Evolutionary conservation across 2,329 filamentous ascomycete species (phyloP), one percentile per base, ranked within the genome.

Genomic region (Xylaria sp.): DNA sequence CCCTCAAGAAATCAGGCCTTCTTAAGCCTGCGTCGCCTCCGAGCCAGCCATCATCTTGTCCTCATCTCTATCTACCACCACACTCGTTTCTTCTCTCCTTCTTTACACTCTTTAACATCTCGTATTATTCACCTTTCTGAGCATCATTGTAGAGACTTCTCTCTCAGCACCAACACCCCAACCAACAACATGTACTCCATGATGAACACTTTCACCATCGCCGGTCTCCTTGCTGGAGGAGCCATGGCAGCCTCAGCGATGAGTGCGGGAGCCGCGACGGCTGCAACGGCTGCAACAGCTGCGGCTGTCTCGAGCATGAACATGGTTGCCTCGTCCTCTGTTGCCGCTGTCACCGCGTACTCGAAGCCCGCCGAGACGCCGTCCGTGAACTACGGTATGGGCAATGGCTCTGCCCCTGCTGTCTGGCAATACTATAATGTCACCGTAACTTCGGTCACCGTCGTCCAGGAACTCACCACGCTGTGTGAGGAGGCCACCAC

Each of bases 401-500:
- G 14, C 54, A 56, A 58, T 17, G 47, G 42, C 24, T 67, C 63
- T 11, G 42, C 68, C 2, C 53, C 74, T 8, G 65, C 74, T 8
- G 65, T 70, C 39, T 76, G 70, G 69, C 65, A 65, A 58, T 76
- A 72, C 67, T 78, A 68, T 68, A 78, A 77, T 69, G 73, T 70
- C 9, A 75, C 73, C 1, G 66, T 75, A 21, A 73, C 75, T 1
- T 70, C 75, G 19, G 73, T 73, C 1, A 59, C 72, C 4, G 75
- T 76, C 8, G 74, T 77, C 14, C 42, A 68, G 24, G 56, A 67
- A 67, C 65, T 77, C 50, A 75, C 75, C 12, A 78, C 77, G 30
- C 55, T 74, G 72, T 86, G 83, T 79, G 76, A 80, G 5, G 75
- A 82, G 77, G 83, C 86, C 45, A 88, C 86, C 39, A 82, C 81